A percentile compares a stretch with the other conserved stretches of the same genome.
These are phyloP conservation scores for Fraxinus paxiana DNA, from an alignment of 305 asterid species.

Conservation along the genomic window DNA sequence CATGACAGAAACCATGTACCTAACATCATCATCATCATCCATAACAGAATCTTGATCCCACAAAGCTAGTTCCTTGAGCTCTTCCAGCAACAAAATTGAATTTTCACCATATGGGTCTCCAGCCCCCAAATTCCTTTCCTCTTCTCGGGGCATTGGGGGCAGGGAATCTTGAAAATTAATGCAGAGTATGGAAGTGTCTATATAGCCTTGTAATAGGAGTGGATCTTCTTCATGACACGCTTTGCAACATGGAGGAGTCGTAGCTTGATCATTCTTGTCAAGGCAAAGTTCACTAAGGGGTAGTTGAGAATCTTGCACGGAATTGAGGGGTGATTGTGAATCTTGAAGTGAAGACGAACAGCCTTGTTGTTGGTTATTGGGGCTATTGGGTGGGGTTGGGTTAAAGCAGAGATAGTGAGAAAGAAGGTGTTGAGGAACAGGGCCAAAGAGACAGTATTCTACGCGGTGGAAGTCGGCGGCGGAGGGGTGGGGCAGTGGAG, in stretches of 20 bases:
- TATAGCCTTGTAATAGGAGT: not conserved
- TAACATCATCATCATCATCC: not conserved
- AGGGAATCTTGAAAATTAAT: constrained; percentile 1
- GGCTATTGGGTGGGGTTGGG: not conserved
- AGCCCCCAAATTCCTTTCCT: not conserved
- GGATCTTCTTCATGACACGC: not conserved
- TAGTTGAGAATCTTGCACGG: not conserved
- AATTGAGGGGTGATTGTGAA: not conserved
- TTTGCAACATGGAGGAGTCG: not conserved
- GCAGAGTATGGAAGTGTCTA: not conserved
- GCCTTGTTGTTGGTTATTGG: not conserved
- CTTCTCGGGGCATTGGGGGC: not conserved
- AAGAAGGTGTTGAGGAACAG: not conserved
- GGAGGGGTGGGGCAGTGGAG: not conserved
- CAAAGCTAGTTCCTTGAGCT: not conserved
- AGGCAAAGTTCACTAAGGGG: not conserved
- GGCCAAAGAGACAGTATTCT: not conserved
- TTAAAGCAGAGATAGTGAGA: not conserved
- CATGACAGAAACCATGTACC: not conserved
- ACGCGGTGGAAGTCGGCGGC: not conserved
- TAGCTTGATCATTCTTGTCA: not conserved
- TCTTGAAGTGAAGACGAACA: not conserved
- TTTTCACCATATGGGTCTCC: not conserved
- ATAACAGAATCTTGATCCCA: not conserved
- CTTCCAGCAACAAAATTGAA: constrained; percentile 5